These are phyloP conservation scores for Emergomyces africanus DNA, from an alignment of 2,329 filamentous ascomycete genomes.

Conservation along the genomic window DNA sequence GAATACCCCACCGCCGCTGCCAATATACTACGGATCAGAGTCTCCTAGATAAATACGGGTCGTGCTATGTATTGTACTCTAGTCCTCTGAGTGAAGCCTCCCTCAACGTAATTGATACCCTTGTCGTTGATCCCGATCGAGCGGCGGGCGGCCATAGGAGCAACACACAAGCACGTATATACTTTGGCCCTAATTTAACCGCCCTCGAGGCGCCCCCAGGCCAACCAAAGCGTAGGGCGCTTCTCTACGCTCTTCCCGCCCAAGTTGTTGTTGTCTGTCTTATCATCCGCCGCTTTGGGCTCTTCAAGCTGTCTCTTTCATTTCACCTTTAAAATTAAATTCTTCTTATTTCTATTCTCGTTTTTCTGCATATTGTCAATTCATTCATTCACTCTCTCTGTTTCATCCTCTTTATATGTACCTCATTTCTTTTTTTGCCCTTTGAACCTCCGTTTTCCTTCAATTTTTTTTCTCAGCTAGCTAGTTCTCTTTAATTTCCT, in stretches of 20 bases:
- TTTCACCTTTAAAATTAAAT: not conserved
- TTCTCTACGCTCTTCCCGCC: too few relatives aligned
- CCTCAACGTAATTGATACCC: not conserved
- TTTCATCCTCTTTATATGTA: not conserved
- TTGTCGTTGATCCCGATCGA: not conserved
- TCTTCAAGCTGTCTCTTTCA: not conserved
- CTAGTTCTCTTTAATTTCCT: not conserved
- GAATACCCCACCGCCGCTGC: not conserved
- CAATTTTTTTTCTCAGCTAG: too few relatives aligned
- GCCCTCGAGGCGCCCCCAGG: not conserved
- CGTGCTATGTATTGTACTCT: not conserved
- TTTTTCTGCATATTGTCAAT: not conserved
- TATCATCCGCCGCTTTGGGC: not conserved
- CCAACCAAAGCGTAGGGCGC: not conserved
- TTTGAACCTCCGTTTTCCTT: not conserved
- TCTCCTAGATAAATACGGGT: not conserved
- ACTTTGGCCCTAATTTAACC: not conserved
- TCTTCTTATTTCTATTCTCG: not conserved
- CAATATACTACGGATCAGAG: not conserved
- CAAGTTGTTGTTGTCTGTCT: too few relatives aligned
- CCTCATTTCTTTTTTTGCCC: too few relatives aligned
- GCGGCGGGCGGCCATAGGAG: too few relatives aligned
- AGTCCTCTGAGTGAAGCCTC: not conserved
- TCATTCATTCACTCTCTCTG: not conserved
- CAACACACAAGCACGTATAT: not conserved